These are phyloP conservation scores for Cornus controversa DNA, from an alignment of 148 eudicot genomes.

Conservation along the genomic window DNA sequence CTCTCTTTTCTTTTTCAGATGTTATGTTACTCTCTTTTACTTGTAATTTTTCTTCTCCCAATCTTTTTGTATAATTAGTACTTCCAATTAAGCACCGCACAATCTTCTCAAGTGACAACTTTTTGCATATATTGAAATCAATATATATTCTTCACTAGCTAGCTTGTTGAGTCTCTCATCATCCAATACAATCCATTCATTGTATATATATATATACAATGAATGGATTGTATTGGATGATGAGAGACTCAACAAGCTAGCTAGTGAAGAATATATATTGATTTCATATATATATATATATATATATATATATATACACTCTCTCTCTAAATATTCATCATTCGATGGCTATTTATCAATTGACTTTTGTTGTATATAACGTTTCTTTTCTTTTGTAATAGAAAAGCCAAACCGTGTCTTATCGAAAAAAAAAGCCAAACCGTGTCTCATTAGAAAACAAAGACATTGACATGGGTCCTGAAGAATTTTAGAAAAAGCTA, in stretches of 20 bases:
- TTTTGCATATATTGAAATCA: slow-evolving; percentile 11
- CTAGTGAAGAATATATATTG: not conserved
- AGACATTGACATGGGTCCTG: not conserved
- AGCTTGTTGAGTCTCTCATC: not conserved
- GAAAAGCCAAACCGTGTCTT: slow-evolving; percentile 24
- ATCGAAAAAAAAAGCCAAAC: slow-evolving; percentile 8
- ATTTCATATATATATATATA: not conserved
- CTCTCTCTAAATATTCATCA: not conserved
- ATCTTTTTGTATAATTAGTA: not conserved
- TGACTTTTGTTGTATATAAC: not conserved
- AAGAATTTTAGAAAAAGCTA: not conserved
- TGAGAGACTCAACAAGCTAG: not conserved
- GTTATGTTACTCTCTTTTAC: too few relatives aligned
- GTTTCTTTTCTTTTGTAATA: not conserved
- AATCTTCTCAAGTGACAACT: not conserved
- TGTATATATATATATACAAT: not conserved
- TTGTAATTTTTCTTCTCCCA: too few relatives aligned
- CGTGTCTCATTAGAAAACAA: slow-evolving; percentile 12
- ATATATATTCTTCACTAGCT: too few relatives aligned
- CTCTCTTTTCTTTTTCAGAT: not conserved
- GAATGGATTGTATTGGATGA: not conserved
- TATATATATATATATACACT: not conserved
- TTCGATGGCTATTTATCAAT: slow-evolving; percentile 2
- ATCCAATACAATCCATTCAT: not conserved
- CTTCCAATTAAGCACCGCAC: slow-evolving; percentile 1